Evolutionary conservation across 2,329 filamentous ascomycete species (phyloP).

Genomic region (Fusarium incarnatum): DNA sequence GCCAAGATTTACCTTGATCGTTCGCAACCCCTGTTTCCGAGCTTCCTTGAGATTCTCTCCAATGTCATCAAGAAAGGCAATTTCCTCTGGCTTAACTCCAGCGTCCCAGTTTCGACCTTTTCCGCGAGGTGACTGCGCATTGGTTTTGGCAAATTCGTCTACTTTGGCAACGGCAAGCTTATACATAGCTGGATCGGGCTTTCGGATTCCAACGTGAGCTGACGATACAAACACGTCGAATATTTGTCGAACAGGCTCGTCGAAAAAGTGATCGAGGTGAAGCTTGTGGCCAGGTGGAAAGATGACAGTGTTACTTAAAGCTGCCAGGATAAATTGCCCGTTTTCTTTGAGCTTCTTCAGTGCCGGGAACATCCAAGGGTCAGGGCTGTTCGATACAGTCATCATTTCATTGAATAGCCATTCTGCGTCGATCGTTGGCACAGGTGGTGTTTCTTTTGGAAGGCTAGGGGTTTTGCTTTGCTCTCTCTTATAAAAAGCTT

Average conservation of each 20-base stretch:
- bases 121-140: slow-evolving; percentile 56
- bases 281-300: slow-evolving; percentile 82
- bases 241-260: slow-evolving; percentile 69
- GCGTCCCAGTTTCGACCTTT: slow-evolving; percentile 57
- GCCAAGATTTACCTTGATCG: slow-evolving; percentile 86
- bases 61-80: slow-evolving; percentile 94
- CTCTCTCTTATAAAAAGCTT: slow-evolving; percentile 66
- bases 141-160: slow-evolving; percentile 69
- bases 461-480: slow-evolving; percentile 56
- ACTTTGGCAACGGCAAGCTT: slow-evolving; percentile 75
- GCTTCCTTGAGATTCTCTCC: slow-evolving; percentile 90
- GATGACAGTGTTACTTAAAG: slow-evolving; percentile 89
- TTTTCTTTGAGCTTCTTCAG: slow-evolving; percentile 74
- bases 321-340: slow-evolving; percentile 78
- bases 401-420: slow-evolving; percentile 94
- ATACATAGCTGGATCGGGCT: slow-evolving; percentile 88
- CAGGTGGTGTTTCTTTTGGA: slow-evolving; percentile 62
- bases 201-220: slow-evolving; percentile 87
- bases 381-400: slow-evolving; percentile 73
- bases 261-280: slow-evolving; percentile 61
- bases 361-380: slow-evolving; percentile 91
- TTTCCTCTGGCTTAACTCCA: slow-evolving; percentile 71
- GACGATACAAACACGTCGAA: slow-evolving; percentile 93
- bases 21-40: slow-evolving; percentile 78
- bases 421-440: slow-evolving; percentile 81